These are phyloP conservation scores for Articulospora tetracladia DNA, from an alignment of 495 filamentous ascomycete genomes.

Conservation along the genomic window DNA sequence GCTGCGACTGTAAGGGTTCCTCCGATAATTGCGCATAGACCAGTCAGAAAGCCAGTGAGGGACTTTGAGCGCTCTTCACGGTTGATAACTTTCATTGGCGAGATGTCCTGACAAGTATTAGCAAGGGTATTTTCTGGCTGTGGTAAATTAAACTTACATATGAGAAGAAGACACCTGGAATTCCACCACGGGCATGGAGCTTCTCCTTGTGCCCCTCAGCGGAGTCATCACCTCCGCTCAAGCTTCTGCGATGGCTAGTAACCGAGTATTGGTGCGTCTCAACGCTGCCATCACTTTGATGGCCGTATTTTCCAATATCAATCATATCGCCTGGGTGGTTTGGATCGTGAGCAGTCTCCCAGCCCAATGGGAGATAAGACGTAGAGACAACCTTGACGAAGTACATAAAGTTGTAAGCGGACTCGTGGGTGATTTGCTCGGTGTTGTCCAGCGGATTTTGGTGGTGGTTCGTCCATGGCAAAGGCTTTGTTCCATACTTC, in stretches of 20 bases:
- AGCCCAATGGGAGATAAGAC: conserved; percentile 86
- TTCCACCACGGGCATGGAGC: conserved; percentile 82
- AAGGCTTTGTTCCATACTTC: conserved; percentile 49
- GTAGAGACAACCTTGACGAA: conserved; percentile 98
- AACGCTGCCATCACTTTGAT: conserved; percentile 67
- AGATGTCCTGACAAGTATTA: conserved; percentile 69
- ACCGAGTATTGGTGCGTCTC: conserved; percentile 98
- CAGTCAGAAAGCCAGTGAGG: conserved; percentile 86
- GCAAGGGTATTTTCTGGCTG: not conserved
- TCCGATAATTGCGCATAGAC: conserved; percentile 90
- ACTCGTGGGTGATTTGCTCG: conserved; percentile 70
- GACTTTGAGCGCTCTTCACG: conserved; percentile 83
- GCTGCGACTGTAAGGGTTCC: conserved; percentile 95
- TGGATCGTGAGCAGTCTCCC: conserved; percentile 42
- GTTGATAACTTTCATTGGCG: conserved; percentile 99
- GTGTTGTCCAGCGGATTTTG: conserved; percentile 87
- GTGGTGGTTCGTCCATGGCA: conserved; percentile 85
- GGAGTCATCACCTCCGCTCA: conserved; percentile 75
- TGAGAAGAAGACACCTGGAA: conserved; percentile 97
- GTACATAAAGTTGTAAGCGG: conserved; percentile 96
- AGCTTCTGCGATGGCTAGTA: conserved; percentile 87
- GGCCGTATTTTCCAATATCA: conserved; percentile 61
- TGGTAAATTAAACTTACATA: conserved; percentile 60
- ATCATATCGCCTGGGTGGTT: conserved; percentile 46
- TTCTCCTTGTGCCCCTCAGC: conserved; percentile 86